phyloP scores from a whole-genome alignment of 805 yeast genomes.

The Yarrowia bubula region DNA sequence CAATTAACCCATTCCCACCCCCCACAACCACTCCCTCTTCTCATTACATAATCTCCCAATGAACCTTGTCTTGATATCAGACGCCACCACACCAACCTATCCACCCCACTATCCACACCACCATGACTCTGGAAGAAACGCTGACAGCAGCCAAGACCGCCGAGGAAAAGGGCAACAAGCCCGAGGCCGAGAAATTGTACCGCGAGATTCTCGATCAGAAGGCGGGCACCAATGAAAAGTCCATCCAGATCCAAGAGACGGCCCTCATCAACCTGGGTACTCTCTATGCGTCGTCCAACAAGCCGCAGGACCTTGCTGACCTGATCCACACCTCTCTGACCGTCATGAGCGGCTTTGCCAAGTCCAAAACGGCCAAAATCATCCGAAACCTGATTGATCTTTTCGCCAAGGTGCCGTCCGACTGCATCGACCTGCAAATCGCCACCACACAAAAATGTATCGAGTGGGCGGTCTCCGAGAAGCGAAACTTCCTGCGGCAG shows the following conservation, averaged over 20 bases:
- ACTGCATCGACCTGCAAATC: conserved; percentile 69
- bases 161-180: conserved; percentile 48
- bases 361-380: conserved; percentile 91
- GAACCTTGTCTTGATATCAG: too few species aligned
- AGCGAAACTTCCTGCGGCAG: conserved; percentile 85
- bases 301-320: conserved; percentile 52
- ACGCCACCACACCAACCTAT: too few species aligned
- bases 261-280: conserved; percentile 76
- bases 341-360: conserved; percentile 77
- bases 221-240: conserved; percentile 40
- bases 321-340: conserved; percentile 68
- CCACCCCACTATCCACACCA: not conserved
- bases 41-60: too few species aligned
- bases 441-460: conserved; percentile 72
- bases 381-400: conserved; percentile 77
- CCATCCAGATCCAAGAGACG: conserved; percentile 57
- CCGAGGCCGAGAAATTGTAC: conserved; percentile 61
- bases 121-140: conserved; percentile 27
- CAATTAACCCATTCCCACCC: too few species aligned
- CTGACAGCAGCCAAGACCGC: conserved; percentile 64
- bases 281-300: conserved; percentile 53
- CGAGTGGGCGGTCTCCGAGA: conserved; percentile 81
- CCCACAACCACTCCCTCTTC: too few species aligned
- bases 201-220: conserved; percentile 45
- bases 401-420: conserved; percentile 57